phyloP scores from a whole-genome alignment of 2,329 filamentous ascomycete species.

The Karstenula rhodostoma region DNA sequence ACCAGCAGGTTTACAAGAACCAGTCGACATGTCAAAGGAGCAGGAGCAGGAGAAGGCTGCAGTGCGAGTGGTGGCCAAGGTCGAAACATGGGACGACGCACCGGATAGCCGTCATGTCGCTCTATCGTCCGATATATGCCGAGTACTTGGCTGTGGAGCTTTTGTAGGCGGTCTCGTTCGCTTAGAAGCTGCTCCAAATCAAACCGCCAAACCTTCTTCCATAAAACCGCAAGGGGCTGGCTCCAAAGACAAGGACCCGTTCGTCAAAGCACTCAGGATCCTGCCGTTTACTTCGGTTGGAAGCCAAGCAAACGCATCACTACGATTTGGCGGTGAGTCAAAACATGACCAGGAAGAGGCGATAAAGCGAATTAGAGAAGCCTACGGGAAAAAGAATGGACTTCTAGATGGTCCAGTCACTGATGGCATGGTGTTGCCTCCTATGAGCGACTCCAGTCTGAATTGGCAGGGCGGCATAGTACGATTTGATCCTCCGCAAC shows the following conservation, averaged over 20 bases:
- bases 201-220: slow-evolving; percentile 69
- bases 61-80: slow-evolving; percentile 75
- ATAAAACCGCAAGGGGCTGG: slow-evolving; percentile 40
- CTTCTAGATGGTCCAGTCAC: slow-evolving; percentile 86
- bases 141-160: slow-evolving; percentile 72
- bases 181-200: slow-evolving; percentile 80
- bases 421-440: slow-evolving; percentile 80
- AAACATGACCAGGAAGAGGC: slow-evolving; percentile 83
- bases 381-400: slow-evolving; percentile 72
- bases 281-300: slow-evolving; percentile 75
- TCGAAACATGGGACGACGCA: slow-evolving; percentile 84
- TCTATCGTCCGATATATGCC: slow-evolving; percentile 79
- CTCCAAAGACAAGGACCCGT: slow-evolving; percentile 54
- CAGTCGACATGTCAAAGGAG: slow-evolving; percentile 75
- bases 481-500: slow-evolving; percentile 71
- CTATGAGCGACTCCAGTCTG: slow-evolving; percentile 63
- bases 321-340: slow-evolving; percentile 89
- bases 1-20: slow-evolving; percentile 77
- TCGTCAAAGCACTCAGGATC: slow-evolving; percentile 75
- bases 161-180: slow-evolving; percentile 88
- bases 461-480: slow-evolving; percentile 85
- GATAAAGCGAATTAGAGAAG: slow-evolving; percentile 72
- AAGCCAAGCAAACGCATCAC: slow-evolving; percentile 67
- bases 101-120: slow-evolving; percentile 82
- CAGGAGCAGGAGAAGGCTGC: slow-evolving; percentile 65